These are phyloP conservation scores for Apophysomyces elegans DNA, from an alignment of 371 early-diverging fungal species.

Conservation along the genomic window DNA sequence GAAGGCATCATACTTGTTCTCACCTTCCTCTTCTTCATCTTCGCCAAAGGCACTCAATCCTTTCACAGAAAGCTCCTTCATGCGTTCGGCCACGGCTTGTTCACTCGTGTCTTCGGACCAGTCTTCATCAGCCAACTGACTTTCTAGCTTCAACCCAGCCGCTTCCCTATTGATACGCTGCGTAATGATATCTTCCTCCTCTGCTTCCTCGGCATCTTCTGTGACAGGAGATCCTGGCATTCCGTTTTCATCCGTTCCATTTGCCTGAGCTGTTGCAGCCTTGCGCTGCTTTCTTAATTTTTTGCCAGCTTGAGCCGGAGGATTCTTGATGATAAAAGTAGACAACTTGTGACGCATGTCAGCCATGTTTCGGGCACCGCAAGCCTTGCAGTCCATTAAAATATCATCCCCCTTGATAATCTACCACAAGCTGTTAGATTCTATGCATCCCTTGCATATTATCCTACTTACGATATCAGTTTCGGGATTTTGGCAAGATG, in stretches of 20 bases:
- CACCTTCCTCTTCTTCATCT: conserved; percentile 69
- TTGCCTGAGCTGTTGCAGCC: conserved; percentile 55
- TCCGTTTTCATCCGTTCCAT: conserved; percentile 48
- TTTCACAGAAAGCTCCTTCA: conserved; percentile 69
- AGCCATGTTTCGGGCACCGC: conserved; percentile 85
- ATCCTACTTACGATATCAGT: conserved; percentile 80
- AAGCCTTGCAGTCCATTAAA: conserved; percentile 88
- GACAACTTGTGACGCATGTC: conserved; percentile 92
- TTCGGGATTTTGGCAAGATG: conserved; percentile 97
- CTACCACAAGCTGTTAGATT: conserved; percentile 26
- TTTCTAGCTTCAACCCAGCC: conserved; percentile 61
- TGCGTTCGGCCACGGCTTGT: conserved; percentile 79
- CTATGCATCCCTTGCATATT: conserved; percentile 4
- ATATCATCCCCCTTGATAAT: conserved; percentile 78
- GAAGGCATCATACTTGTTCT: conserved; percentile 73
- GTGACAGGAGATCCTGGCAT: conserved; percentile 49
- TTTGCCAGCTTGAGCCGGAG: conserved; percentile 71
- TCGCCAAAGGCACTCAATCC: conserved; percentile 56
- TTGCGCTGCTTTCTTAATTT: conserved; percentile 76
- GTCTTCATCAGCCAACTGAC: conserved; percentile 77
- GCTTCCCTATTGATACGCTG: conserved; percentile 76
- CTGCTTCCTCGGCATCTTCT: conserved; percentile 50
- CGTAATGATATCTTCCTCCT: conserved; percentile 75
- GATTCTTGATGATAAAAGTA: conserved; percentile 92
- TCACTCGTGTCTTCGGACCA: conserved; percentile 85